phyloP scores from a whole-genome alignment of 352 stramenopile species.

The Phytophthora gonapodyides region DNA sequence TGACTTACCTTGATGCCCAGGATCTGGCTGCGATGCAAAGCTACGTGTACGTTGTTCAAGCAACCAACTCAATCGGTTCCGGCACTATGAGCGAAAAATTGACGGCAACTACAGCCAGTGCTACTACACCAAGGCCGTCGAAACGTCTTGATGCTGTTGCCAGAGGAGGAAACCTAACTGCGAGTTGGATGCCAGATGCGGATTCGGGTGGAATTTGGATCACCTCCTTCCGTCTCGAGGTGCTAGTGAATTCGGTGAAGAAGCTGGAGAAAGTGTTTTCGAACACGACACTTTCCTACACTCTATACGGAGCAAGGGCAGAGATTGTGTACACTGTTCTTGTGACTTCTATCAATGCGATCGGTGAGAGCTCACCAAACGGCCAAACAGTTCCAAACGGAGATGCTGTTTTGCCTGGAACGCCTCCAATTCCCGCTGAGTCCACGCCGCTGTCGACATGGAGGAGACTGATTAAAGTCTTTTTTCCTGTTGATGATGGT shows the following conservation, averaged over 20 bases:
- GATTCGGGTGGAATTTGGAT: slow-evolving; percentile 51
- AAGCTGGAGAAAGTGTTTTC: background rate
- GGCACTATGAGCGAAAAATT: slow-evolving; percentile 39
- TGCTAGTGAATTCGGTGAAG: slow-evolving; percentile 10
- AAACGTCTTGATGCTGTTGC: slow-evolving; percentile 14
- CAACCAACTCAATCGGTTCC: slow-evolving; percentile 42
- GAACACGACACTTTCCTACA: slow-evolving; percentile 16
- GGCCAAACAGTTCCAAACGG: slow-evolving; percentile 31
- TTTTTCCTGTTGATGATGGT: slow-evolving; percentile 46
- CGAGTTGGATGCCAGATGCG: slow-evolving; percentile 34
- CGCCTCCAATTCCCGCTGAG: slow-evolving; percentile 32
- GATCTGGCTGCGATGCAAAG: slow-evolving; percentile 33
- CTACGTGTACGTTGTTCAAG: slow-evolving; percentile 52
- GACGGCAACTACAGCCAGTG: slow-evolving; percentile 23
- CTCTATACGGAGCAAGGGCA: slow-evolving; percentile 30
- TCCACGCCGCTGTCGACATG: slow-evolving; percentile 29
- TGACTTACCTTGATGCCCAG: slow-evolving; percentile 34
- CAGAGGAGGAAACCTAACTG: slow-evolving; percentile 36
- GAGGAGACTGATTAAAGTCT: slow-evolving; percentile 40
- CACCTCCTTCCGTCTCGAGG: slow-evolving; percentile 22
- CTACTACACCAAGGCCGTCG: slow-evolving; percentile 31
- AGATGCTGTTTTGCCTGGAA: slow-evolving; percentile 27
- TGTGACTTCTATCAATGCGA: slow-evolving; percentile 34
- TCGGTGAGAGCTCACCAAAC: slow-evolving; percentile 19
- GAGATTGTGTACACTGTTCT: slow-evolving; percentile 38